Evolutionary conservation across 1,139 yeast species (phyloP).

Genomic region (Suhomyces panamericanus): DNA sequence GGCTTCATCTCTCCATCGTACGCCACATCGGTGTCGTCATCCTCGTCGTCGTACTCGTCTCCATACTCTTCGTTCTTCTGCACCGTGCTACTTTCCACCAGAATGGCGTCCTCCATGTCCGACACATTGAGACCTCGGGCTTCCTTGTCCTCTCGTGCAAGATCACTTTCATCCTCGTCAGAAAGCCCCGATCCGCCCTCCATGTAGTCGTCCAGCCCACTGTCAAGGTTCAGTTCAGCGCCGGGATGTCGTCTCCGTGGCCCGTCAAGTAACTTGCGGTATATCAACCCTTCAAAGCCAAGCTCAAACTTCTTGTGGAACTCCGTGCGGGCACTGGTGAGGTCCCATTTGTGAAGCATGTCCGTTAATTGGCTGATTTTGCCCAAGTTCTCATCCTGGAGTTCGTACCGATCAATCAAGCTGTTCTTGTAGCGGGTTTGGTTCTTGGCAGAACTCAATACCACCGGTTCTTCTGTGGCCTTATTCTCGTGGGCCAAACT

Average conservation of each 20-base stretch:
- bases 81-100: slow-evolving; percentile 18
- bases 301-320: slow-evolving; percentile 18
- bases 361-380: slow-evolving; percentile 14
- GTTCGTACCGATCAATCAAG: slow-evolving; percentile 13
- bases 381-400: slow-evolving; percentile 16
- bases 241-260: slow-evolving; percentile 4
- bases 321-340: slow-evolving; percentile 2
- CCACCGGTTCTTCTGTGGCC: background rate
- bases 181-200: slow-evolving; percentile 13
- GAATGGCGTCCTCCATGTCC: slow-evolving; percentile 21
- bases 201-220: slow-evolving; percentile 9
- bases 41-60: slow-evolving; percentile 12
- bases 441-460: background rate
- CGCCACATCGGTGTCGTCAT: slow-evolving; percentile 5
- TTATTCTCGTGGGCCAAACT: background rate
- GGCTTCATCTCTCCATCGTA: background rate
- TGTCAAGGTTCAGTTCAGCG: slow-evolving; percentile 3
- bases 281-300: slow-evolving; percentile 23
- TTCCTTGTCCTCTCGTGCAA: slow-evolving; percentile 18
- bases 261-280: slow-evolving; percentile 17
- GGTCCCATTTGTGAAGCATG: slow-evolving; percentile 15
- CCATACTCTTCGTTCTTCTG: slow-evolving; percentile 17
- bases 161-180: slow-evolving; percentile 29
- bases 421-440: slow-evolving; percentile 6
- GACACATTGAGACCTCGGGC: slow-evolving; percentile 18